Evolutionary conservation across 2,329 filamentous ascomycete genomes (phyloP).

Genomic region (Stagonosporopsis vannaccii): DNA sequence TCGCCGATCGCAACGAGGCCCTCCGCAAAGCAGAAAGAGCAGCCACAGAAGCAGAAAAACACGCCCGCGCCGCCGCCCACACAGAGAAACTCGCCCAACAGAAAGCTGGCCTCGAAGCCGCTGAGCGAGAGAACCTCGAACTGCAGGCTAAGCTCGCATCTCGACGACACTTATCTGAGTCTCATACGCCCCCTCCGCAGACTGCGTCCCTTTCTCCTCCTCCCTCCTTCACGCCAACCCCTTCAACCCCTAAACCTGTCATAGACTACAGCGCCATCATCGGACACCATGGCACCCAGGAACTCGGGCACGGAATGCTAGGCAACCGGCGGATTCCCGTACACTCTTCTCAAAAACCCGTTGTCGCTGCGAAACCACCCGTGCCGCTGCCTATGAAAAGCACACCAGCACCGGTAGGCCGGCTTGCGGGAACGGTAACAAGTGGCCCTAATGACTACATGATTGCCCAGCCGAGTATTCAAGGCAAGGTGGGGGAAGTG

Average conservation of each 20-base stretch:
- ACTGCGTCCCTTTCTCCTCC: background rate
- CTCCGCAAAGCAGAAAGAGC: background rate
- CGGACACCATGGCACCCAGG: constrained; percentile 20
- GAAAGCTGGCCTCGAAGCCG: background rate
- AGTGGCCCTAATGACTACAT: background rate
- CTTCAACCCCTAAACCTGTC: background rate
- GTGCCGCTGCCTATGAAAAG: background rate
- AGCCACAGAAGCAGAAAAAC: background rate
- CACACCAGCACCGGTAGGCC: background rate
- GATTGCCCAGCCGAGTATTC: background rate
- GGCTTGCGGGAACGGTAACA: background rate
- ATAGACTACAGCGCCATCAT: constrained; percentile 10
- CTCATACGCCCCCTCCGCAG: background rate
- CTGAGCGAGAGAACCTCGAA: background rate
- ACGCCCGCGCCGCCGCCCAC: background rate
- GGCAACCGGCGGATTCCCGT: constrained; percentile 32
- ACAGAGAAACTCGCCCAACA: background rate
- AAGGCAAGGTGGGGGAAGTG: background rate
- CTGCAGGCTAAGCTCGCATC: background rate
- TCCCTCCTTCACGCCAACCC: background rate
- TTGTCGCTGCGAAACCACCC: background rate
- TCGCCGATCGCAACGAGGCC: background rate
- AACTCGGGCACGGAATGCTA: constrained; percentile 30
- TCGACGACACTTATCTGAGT: background rate
- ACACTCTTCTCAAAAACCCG: constrained; percentile 30